These are phyloP conservation scores for Aphanomyces cochlioides DNA, from an alignment of 352 stramenopile genomes.

Conservation along the genomic window DNA sequence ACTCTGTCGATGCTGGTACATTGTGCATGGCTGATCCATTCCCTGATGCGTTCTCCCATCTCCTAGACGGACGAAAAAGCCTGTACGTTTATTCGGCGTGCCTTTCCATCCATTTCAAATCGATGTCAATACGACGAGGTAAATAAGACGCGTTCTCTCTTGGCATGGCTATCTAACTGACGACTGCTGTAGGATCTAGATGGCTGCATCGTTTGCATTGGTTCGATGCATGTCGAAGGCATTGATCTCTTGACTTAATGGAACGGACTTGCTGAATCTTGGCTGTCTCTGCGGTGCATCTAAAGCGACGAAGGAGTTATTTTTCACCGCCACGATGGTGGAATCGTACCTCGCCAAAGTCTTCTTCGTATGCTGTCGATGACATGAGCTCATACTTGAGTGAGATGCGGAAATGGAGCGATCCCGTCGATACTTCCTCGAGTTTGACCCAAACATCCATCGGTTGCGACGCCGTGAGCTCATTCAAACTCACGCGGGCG, in stretches of 20 bases:
- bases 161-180: not conserved
- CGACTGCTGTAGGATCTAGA: constrained; percentile 31
- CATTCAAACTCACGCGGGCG: constrained; percentile 46
- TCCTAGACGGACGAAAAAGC: constrained; percentile 14
- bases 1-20: constrained; percentile 20
- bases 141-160: not conserved
- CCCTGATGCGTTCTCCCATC: not conserved
- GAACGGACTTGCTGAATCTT: not conserved
- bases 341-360: constrained; percentile 28
- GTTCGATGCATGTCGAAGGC: constrained; percentile 30
- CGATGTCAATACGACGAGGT: constrained; percentile 3
- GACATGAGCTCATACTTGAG: constrained; percentile 84
- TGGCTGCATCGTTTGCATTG: constrained; percentile 39
- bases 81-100: not conserved
- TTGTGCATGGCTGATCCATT: not conserved
- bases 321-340: not conserved
- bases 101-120: constrained; percentile 19
- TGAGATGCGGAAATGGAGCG: constrained; percentile 52
- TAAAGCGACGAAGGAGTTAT: not conserved
- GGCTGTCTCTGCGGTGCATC: not conserved
- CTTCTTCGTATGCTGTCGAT: constrained; percentile 37
- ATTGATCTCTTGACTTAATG: constrained; percentile 1
- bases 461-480: constrained; percentile 54
- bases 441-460: constrained; percentile 70
- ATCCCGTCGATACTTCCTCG: constrained; percentile 51